Conservation (phyloP, 164 flowering plant genomes). For the Macadamia integrifolia region DNA sequence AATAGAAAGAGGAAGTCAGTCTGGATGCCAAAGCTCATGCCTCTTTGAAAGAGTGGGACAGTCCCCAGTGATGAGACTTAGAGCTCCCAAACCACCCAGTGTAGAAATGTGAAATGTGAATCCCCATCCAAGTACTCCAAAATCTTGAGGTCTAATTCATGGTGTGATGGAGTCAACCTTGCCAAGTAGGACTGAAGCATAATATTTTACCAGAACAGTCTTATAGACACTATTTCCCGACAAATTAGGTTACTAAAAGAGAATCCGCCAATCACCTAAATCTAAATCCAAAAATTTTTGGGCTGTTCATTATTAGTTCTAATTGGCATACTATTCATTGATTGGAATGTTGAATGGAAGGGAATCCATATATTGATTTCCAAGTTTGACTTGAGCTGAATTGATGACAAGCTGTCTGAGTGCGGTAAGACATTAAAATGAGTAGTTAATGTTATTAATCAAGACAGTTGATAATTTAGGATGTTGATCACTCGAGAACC, state of each 20-base stretch:
- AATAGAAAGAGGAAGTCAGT: too few relatives aligned
- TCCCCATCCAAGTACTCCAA: too few relatives aligned
- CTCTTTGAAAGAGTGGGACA: constrained; percentile 26
- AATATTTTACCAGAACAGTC: too few relatives aligned
- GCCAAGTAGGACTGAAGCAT: too few relatives aligned
- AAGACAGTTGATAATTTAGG: not conserved
- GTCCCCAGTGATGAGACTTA: too few relatives aligned
- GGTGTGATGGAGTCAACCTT: too few relatives aligned
- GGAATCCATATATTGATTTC: not conserved
- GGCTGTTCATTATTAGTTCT: not conserved
- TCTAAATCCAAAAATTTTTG: not conserved
- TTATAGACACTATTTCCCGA: too few relatives aligned
- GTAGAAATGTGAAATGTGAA: too few relatives aligned
- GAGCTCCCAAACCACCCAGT: too few relatives aligned
- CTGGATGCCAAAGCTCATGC: constrained; percentile 50
- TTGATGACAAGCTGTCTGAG: not conserved
- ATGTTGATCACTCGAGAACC: too few relatives aligned
- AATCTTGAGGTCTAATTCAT: too few relatives aligned
- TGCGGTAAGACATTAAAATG: not conserved
- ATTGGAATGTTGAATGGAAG: not conserved
- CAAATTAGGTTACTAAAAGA: too few relatives aligned
- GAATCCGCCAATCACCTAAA: constrained; percentile 70
- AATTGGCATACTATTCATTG: not conserved
- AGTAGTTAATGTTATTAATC: not conserved
- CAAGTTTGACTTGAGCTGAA: not conserved